Percentiles rank a stretch among this genome's conserved stretches.
phyloP scores from a whole-genome alignment of 352 stramenopile genomes.

The Plasmopara muralis region DNA sequence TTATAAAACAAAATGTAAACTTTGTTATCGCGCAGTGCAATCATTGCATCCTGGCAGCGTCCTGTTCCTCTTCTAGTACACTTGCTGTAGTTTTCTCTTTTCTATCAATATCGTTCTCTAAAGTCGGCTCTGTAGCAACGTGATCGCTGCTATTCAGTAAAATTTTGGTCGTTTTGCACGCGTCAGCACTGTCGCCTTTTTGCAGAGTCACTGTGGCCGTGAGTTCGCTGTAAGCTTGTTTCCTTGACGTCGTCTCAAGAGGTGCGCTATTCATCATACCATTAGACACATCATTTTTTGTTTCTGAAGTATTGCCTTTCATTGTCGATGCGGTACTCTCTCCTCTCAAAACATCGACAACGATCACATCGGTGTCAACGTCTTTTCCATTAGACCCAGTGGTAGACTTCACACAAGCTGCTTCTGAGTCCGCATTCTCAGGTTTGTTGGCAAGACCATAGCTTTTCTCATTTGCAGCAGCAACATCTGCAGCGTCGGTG shows the following conservation, averaged over 20 bases:
- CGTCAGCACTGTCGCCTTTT: constrained; percentile 1
- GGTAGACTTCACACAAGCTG: neutral
- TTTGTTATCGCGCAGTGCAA: constrained; percentile 10
- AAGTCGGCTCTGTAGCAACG: neutral
- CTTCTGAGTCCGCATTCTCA: neutral
- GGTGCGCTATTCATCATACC: neutral
- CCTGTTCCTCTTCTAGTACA: constrained; percentile 16
- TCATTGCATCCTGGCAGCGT: constrained; percentile 10
- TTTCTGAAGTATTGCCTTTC: neutral
- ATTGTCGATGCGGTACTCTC: neutral
- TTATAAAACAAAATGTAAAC: constrained; percentile 9
- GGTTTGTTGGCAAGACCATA: neutral
- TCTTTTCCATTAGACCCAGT: neutral
- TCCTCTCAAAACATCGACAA: neutral
- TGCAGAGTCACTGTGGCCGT: constrained; percentile 1
- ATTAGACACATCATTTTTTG: neutral
- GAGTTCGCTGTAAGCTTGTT: neutral
- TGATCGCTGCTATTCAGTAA: constrained; percentile 2
- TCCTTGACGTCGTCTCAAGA: neutral
- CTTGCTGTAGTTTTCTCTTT: constrained; percentile 5
- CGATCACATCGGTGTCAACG: neutral
- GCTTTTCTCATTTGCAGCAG: neutral
- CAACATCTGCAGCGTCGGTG: neutral
- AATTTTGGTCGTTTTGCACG: neutral
- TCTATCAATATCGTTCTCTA: constrained; percentile 5